Evolutionary conservation across 805 yeast species (phyloP), one percentile per base, ranked within the genome.

Genomic region (Lachancea lanzarotensis): DNA sequence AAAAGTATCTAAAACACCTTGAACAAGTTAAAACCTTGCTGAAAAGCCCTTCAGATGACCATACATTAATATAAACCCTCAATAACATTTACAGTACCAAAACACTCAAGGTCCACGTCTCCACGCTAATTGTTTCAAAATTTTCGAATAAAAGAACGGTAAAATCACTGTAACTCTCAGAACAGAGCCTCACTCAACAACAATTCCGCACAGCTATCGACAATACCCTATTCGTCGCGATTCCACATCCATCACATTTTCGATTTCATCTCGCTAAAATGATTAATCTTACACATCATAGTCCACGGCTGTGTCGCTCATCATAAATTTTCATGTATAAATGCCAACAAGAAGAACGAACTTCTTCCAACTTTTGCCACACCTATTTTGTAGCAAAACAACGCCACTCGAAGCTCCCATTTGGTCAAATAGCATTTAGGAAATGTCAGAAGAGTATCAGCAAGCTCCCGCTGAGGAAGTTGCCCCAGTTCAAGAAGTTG

Each of bases 361-460:
- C 13, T 17, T 32, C 35, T 32, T 11, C 35, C 35, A 32, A 11
- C 35, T 32, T 36, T 36, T 29, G 17, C 19, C 17, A 19, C 19
- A n/a, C 4, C 35, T 11, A 13, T 10, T 15, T 15, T 22, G 25
- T n/a, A n/a, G n/a, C n/a, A n/a, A n/a, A 22, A 22, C 25, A 22
- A 22, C 25, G 8, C 25, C 25, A 22, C 25, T 22, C 8, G 25
- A 6, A 6, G 25, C 4, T 22, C 8, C 25, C 11, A n/a, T 5
- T 18, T 19, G 5, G 7, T 11, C 16, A 35, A 20, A 19, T n/a
- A 16, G 13, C 12, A 17, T 3, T 29, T 13, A 18, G 8, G 3
- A 6, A 3, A 38, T 38, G 42, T 52, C 56, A 42, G 55, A 52
- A 45, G 45, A 49, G 36, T 47, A 53, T 43, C 55, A 50, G 36